These are phyloP conservation scores for Diospyros kaki DNA, from an alignment of 148 eudicot species.

Conservation along the genomic window DNA sequence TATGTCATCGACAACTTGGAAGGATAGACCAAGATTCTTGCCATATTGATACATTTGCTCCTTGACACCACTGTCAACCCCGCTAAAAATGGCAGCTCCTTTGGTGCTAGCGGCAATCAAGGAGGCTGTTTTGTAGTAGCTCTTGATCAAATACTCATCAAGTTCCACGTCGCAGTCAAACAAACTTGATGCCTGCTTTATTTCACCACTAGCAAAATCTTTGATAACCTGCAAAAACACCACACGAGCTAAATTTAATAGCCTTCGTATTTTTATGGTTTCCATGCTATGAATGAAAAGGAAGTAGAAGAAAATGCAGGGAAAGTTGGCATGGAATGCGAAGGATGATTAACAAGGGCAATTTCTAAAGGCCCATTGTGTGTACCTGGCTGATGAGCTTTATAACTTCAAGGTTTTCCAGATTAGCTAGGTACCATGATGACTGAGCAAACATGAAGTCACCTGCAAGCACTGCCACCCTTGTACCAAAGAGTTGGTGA, in stretches of 20 bases:
- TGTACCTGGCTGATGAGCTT: slow-evolving; percentile 94
- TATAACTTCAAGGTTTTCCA: slow-evolving; percentile 86
- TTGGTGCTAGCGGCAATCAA: slow-evolving; percentile 92
- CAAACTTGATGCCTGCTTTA: slow-evolving; percentile 85
- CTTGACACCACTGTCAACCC: slow-evolving; percentile 44
- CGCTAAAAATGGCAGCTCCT: slow-evolving; percentile 86
- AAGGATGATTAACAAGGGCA: not conserved
- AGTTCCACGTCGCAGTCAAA: slow-evolving; percentile 77
- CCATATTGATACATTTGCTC: slow-evolving; percentile 84
- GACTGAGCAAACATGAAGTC: slow-evolving; percentile 99
- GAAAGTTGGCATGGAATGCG: not conserved
- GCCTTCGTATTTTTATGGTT: not conserved
- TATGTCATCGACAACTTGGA: slow-evolving; percentile 92
- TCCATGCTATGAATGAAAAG: not conserved
- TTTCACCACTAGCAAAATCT: slow-evolving; percentile 97
- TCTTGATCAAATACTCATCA: slow-evolving; percentile 79
- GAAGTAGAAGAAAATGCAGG: not conserved
- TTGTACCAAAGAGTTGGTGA: slow-evolving; percentile 79
- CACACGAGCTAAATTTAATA: not conserved
- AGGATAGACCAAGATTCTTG: slow-evolving; percentile 82
- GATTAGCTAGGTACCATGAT: slow-evolving; percentile 96
- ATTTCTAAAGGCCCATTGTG: slow-evolving; percentile 4
- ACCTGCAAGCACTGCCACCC: slow-evolving; percentile 92
- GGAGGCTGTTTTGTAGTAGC: slow-evolving; percentile 94
- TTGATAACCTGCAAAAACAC: slow-evolving; percentile 67